Conservation (phyloP, 352 stramenopile genomes). For the Phytophthora capsici region DNA sequence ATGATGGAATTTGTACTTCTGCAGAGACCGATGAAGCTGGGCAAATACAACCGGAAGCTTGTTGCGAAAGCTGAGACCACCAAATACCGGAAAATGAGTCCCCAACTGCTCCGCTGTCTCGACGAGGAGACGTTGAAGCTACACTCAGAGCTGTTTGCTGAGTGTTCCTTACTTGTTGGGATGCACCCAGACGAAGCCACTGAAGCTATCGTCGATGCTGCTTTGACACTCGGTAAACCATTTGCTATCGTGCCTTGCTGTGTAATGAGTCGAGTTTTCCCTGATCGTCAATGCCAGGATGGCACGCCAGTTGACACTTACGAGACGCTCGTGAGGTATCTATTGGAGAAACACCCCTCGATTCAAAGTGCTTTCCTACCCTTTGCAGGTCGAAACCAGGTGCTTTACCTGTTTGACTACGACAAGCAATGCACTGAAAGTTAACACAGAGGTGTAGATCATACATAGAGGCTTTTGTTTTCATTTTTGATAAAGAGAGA, state of each 20-base stretch:
- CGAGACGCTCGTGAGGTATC: conserved; percentile 82
- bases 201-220: conserved; percentile 94
- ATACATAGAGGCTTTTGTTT: not conserved
- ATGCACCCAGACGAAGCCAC: conserved; percentile 97
- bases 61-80: conserved; percentile 44
- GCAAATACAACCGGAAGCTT: conserved; percentile 75
- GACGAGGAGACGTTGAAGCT: conserved; percentile 58
- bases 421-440: conserved; percentile 13
- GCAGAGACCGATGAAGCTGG: conserved; percentile 83
- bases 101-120: conserved; percentile 65
- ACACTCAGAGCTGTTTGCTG: conserved; percentile 65
- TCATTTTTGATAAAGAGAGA: not conserved
- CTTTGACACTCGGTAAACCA: conserved; percentile 85
- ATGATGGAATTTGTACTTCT: not conserved
- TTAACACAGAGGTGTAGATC: conserved; percentile 2
- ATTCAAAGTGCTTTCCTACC: conserved; percentile 75
- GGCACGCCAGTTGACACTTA: conserved; percentile 80
- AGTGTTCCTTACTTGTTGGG: conserved; percentile 90
- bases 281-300: conserved; percentile 60
- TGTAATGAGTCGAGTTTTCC: conserved; percentile 95
- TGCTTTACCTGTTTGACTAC: conserved; percentile 83
- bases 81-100: conserved; percentile 48
- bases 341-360: conserved; percentile 76
- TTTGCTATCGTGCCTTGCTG: conserved; percentile 97
- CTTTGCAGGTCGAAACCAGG: conserved; percentile 86